Conservation (phyloP, 2,329 filamentous ascomycete species). For the Pseudonectria foliicola region DNA sequence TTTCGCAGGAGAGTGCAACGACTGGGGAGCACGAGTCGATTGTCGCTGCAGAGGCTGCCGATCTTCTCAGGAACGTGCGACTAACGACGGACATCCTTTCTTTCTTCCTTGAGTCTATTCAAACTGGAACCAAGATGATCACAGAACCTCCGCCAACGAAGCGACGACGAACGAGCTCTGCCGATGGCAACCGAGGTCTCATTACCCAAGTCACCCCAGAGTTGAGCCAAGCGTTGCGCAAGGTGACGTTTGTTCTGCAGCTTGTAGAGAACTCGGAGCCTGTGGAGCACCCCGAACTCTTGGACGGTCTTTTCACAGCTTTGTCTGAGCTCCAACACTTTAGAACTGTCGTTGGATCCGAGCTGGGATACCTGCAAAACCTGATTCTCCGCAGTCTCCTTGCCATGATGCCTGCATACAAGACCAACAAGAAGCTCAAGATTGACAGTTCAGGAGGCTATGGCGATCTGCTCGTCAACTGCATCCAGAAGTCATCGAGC, state of each 20-base stretch:
- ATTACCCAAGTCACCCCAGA: constrained; percentile 57
- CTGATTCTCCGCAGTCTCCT: constrained; percentile 75
- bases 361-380: constrained; percentile 84
- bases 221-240: constrained; percentile 60
- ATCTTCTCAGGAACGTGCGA: constrained; percentile 65
- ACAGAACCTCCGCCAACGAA: constrained; percentile 69
- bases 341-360: constrained; percentile 71
- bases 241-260: constrained; percentile 81
- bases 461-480: constrained; percentile 86
- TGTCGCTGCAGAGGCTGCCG: constrained; percentile 55
- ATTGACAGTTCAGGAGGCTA: constrained; percentile 76
- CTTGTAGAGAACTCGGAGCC: constrained; percentile 76
- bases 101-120: constrained; percentile 66
- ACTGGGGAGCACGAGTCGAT: constrained; percentile 28
- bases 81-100: constrained; percentile 66
- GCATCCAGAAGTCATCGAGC: constrained; percentile 83
- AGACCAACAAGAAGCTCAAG: constrained; percentile 50
- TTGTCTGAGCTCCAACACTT: constrained; percentile 85
- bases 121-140: constrained; percentile 64
- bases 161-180: constrained; percentile 69
- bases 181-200: constrained; percentile 54
- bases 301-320: constrained; percentile 73
- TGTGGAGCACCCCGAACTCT: constrained; percentile 65
- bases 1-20: constrained; percentile 41
- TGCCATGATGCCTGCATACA: constrained; percentile 74